phyloP scores from a whole-genome alignment of 345 rosid species.

The Arabis hirsuta region DNA sequence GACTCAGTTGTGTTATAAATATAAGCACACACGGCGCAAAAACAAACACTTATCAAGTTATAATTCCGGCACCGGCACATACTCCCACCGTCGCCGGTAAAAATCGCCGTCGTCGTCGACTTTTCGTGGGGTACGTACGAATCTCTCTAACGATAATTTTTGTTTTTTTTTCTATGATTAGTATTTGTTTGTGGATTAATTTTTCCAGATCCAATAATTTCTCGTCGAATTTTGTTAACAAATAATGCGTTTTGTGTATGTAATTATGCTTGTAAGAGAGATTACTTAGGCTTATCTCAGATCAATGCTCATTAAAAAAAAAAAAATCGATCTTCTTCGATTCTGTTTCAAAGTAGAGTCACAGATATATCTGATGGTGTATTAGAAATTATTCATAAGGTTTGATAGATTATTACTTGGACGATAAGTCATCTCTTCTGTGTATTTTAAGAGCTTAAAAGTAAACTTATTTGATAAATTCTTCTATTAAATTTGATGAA shows the following conservation, averaged over 20 bases:
- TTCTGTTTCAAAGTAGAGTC: slow-evolving; percentile 1
- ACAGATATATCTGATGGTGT: neutral
- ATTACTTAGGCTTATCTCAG: neutral
- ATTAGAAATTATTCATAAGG: neutral
- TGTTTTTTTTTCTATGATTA: neutral
- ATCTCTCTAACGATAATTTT: neutral
- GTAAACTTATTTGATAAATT: neutral
- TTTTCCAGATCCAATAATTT: no score
- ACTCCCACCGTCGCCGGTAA: slow-evolving; percentile 7
- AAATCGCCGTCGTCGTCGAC: neutral
- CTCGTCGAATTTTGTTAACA: no score
- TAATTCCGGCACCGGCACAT: neutral
- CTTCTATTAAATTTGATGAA: neutral
- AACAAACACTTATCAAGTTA: neutral
- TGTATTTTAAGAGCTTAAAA: no score
- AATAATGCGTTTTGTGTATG: no score
- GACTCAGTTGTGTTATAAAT: slow-evolving; percentile 11
- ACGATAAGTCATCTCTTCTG: slow-evolving; percentile 16
- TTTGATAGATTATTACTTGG: slow-evolving; percentile 9
- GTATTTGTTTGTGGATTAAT: neutral
- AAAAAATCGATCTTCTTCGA: neutral
- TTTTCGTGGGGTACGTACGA: slow-evolving; percentile 14
- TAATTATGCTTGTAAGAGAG: neutral
- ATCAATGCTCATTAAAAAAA: neutral
- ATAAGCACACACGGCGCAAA: neutral